phyloP scores from a whole-genome alignment of 805 yeast genomes.

The Candida mattraensis region DNA sequence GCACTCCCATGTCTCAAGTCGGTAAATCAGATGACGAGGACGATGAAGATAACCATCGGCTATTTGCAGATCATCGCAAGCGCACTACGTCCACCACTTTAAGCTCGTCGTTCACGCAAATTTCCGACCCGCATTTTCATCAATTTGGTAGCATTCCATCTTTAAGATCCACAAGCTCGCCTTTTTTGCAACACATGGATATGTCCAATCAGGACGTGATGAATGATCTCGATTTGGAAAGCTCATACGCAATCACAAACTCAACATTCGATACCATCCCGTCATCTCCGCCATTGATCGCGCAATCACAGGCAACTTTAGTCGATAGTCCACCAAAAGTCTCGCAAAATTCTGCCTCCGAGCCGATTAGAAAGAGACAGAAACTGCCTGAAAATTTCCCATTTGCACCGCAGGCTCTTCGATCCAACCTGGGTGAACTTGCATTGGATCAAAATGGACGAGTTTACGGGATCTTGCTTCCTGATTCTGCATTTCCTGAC shows the following conservation, averaged over 20 bases:
- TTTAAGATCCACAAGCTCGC: conserved; percentile 40
- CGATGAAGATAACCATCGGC: background rate
- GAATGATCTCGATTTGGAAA: conserved; percentile 30
- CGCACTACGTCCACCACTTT: too few relatives aligned
- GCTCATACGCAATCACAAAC: conserved; percentile 2
- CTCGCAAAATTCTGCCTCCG: conserved; percentile 19
- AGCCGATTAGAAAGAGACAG: conserved; percentile 29
- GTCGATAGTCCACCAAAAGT: conserved; percentile 12
- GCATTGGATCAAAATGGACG: conserved; percentile 51
- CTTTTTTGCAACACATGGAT: conserved; percentile 22
- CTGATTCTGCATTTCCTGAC: conserved; percentile 29
- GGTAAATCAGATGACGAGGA: background rate
- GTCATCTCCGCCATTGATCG: conserved; percentile 28
- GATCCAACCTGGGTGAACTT: conserved; percentile 30
- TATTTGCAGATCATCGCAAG: too few relatives aligned
- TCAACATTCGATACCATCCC: conserved; percentile 19
- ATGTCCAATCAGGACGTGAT: conserved; percentile 31
- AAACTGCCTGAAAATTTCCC: conserved; percentile 12
- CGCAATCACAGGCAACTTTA: conserved; percentile 22
- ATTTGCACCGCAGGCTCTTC: conserved; percentile 1
- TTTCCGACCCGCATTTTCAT: conserved; percentile 6
- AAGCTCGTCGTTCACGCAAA: conserved; percentile 16
- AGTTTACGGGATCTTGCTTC: conserved; percentile 34
- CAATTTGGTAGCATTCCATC: conserved; percentile 3
- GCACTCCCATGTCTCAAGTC: conserved; percentile 1